Evolutionary conservation across 495 filamentous ascomycete genomes (phyloP).

Genomic region (Pseudotulostoma volvatum): DNA sequence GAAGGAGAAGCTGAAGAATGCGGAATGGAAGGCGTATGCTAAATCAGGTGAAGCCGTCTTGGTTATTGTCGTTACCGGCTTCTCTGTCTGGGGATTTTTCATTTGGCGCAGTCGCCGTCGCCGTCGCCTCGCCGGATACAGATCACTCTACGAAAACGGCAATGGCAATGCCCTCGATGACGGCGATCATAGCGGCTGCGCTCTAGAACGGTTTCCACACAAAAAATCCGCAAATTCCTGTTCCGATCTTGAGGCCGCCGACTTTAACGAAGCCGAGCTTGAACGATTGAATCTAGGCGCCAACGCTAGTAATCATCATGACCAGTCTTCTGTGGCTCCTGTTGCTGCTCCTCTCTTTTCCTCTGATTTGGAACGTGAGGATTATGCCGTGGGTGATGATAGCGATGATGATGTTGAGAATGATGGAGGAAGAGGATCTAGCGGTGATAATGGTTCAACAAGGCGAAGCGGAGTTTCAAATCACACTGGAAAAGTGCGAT

Average conservation of each 20-base stretch:
- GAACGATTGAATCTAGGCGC: constrained; percentile 45
- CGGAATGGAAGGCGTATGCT: constrained; percentile 84
- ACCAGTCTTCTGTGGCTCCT: background rate
- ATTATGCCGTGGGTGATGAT: constrained; percentile 28
- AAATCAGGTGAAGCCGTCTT: constrained; percentile 83
- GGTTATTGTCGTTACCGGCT: constrained; percentile 66
- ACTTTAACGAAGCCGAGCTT: constrained; percentile 81
- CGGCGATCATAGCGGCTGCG: too few species aligned
- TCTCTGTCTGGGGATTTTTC: constrained; percentile 66
- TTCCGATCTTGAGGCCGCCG: constrained; percentile 59
- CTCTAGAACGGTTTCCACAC: constrained; percentile 23
- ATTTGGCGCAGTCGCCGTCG: constrained; percentile 61
- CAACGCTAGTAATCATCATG: background rate
- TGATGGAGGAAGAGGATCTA: background rate
- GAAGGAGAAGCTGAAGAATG: constrained; percentile 60
- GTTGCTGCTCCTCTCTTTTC: background rate
- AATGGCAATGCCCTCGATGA: constrained; percentile 17
- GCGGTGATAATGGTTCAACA: too few species aligned
- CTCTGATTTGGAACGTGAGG: constrained; percentile 13
- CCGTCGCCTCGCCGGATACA: constrained; percentile 24
- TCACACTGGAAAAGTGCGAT: too few species aligned
- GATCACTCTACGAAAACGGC: constrained; percentile 21
- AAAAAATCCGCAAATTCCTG: too few species aligned
- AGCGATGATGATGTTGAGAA: constrained; percentile 23
- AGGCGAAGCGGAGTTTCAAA: too few species aligned